phyloP scores from a whole-genome alignment of 2,329 filamentous ascomycete species.

The Trichoderma asperellum region DNA sequence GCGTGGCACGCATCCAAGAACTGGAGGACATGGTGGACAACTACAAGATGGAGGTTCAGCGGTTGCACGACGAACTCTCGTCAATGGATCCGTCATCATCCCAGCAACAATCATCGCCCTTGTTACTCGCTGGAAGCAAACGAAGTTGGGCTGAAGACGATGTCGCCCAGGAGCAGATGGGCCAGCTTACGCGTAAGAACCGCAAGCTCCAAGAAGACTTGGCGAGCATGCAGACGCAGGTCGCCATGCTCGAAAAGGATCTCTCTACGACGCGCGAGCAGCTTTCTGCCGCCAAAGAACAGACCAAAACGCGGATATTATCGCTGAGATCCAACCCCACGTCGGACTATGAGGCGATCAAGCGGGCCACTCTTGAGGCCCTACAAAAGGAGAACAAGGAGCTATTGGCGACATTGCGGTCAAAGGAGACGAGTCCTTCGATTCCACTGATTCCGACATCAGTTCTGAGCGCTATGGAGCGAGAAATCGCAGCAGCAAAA shows the following conservation, averaged over 20 bases:
- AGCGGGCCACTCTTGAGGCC: conserved; percentile 75
- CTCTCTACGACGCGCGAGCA: conserved; percentile 74
- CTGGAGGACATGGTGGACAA: conserved; percentile 85
- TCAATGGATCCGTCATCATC: conserved; percentile 56
- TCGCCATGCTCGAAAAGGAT: conserved; percentile 74
- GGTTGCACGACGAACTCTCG: conserved; percentile 73
- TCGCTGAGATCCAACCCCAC: conserved; percentile 93
- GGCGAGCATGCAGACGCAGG: conserved; percentile 68
- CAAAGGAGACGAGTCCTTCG: conserved; percentile 44
- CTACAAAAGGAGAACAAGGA: conserved; percentile 84
- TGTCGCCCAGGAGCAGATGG: conserved; percentile 71
- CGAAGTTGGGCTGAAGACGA: conserved; percentile 65
- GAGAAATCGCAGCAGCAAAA: conserved; percentile 74
- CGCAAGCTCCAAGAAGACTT: conserved; percentile 82
- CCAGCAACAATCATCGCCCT: conserved; percentile 15
- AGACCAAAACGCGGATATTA: conserved; percentile 78
- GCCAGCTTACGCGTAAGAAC: conserved; percentile 84
- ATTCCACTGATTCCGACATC: conserved; percentile 73
- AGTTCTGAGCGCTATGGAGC: conserved; percentile 73
- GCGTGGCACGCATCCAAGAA: conserved; percentile 73
- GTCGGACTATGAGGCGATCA: conserved; percentile 80
- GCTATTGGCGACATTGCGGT: conserved; percentile 72
- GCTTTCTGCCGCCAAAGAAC: conserved; percentile 66
- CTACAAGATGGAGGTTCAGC: conserved; percentile 80
- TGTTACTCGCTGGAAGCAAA: conserved; percentile 58